Conservation (phyloP, 1,284 basidiomycete genomes). For the Sanguinoderma infundibulare region DNA sequence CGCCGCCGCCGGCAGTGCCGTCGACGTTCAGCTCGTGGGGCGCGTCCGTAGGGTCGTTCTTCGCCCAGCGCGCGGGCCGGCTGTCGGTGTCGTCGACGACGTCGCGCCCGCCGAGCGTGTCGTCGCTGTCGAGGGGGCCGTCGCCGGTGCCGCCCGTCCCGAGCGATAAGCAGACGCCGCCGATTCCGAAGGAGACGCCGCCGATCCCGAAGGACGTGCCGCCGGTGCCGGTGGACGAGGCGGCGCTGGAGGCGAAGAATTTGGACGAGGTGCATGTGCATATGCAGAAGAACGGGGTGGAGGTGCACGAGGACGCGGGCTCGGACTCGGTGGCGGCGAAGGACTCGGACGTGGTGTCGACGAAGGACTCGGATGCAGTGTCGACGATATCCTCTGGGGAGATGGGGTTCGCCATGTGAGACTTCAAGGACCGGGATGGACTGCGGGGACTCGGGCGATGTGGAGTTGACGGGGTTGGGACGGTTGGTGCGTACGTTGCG, state of each 20-base stretch:
- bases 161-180: neutral
- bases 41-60: constrained; percentile 65
- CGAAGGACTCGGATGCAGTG: constrained; percentile 21
- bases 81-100: constrained; percentile 37
- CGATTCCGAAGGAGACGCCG: constrained; percentile 14
- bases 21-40: constrained; percentile 53
- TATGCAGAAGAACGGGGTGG: constrained; percentile 4
- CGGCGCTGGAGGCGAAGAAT: constrained; percentile 14
- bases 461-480: neutral
- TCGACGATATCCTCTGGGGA: constrained; percentile 25
- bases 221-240: constrained; percentile 11
- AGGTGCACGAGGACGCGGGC: constrained; percentile 5
- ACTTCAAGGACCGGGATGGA: neutral
- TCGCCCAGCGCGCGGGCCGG: constrained; percentile 44
- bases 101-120: constrained; percentile 15
- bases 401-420: constrained; percentile 21
- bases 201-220: constrained; percentile 16
- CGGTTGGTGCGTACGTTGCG: neutral
- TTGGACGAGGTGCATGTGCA: constrained; percentile 23
- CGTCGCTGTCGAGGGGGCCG: constrained; percentile 17
- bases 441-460: neutral
- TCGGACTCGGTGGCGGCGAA: constrained; percentile 22
- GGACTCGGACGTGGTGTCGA: constrained; percentile 22
- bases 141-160: constrained; percentile 21
- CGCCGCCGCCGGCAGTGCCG: constrained; percentile 19